Conservation (phyloP, 2,329 filamentous ascomycete species). For the Zymoseptoria tritici region DNA sequence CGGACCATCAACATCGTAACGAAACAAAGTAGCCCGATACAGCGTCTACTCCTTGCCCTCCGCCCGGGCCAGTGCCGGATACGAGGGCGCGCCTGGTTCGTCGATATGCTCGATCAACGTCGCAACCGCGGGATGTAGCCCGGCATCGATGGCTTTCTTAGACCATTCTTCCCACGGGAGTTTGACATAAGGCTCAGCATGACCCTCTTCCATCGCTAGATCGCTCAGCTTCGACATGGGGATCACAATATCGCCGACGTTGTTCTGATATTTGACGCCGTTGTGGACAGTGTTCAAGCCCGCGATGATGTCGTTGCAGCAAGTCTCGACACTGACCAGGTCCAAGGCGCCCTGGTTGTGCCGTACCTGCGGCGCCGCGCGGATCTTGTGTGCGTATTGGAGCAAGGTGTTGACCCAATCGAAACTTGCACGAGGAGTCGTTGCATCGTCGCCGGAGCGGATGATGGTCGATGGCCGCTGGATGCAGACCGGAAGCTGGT, state of each 20-base stretch:
- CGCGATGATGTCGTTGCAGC: background rate
- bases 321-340: background rate
- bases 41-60: background rate
- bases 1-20: too few species aligned
- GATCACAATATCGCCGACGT: background rate
- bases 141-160: background rate
- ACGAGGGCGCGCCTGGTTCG: background rate
- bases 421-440: background rate
- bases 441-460: background rate
- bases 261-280: background rate
- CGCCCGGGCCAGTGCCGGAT: background rate
- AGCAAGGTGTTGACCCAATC: background rate
- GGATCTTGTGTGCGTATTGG: background rate
- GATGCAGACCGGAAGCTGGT: constrained; percentile 1
- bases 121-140: background rate
- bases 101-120: background rate
- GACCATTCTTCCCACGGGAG: background rate
- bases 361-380: background rate
- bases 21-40: too few species aligned
- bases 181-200: background rate
- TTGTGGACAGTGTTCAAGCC: background rate
- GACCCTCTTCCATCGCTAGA: background rate
- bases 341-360: background rate
- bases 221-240: background rate
- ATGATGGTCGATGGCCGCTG: constrained; percentile 2